Evolutionary conservation across 495 filamentous ascomycete genomes (phyloP).

Genomic region (Hypoxylon rickii): DNA sequence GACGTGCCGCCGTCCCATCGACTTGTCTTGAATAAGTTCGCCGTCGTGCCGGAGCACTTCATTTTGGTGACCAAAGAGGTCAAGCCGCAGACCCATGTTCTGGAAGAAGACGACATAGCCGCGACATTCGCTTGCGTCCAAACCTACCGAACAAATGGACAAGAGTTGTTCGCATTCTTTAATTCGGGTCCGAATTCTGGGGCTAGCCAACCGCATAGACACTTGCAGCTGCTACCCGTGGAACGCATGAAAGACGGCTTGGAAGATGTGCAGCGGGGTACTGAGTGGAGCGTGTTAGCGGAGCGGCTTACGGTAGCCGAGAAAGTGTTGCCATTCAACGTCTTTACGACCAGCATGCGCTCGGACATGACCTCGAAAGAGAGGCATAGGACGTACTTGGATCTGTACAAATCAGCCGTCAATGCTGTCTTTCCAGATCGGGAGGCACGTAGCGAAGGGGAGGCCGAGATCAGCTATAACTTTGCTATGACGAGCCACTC

Average conservation of each 20-base stretch:
- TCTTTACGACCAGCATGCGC: conserved; percentile 33
- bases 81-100: conserved; percentile 68
- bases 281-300: conserved; percentile 58
- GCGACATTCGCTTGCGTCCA: conserved; percentile 68
- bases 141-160: conserved; percentile 53
- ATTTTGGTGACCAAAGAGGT: conserved; percentile 73
- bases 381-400: conserved; percentile 39
- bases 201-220: conserved; percentile 78
- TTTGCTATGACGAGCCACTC: conserved; percentile 69
- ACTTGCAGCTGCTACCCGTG: conserved; percentile 77
- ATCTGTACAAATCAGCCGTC: conserved; percentile 60
- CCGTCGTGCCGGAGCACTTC: conserved; percentile 78
- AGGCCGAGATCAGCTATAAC: conserved; percentile 74
- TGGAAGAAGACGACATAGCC: conserved; percentile 68
- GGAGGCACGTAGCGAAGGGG: conserved; percentile 40
- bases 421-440: conserved; percentile 30
- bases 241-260: conserved; percentile 65
- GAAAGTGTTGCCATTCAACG: conserved; percentile 35
- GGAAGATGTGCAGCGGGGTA: conserved; percentile 23
- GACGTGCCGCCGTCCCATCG: conserved; percentile 61
- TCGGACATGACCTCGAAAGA: conserved; percentile 37
- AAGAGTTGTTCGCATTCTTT: conserved; percentile 76
- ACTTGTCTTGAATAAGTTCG: conserved; percentile 81
- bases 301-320: conserved; percentile 43
- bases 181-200: conserved; percentile 80